These are phyloP conservation scores for Xylaria arbuscula DNA, from an alignment of 2,329 filamentous ascomycete genomes.

Conservation along the genomic window DNA sequence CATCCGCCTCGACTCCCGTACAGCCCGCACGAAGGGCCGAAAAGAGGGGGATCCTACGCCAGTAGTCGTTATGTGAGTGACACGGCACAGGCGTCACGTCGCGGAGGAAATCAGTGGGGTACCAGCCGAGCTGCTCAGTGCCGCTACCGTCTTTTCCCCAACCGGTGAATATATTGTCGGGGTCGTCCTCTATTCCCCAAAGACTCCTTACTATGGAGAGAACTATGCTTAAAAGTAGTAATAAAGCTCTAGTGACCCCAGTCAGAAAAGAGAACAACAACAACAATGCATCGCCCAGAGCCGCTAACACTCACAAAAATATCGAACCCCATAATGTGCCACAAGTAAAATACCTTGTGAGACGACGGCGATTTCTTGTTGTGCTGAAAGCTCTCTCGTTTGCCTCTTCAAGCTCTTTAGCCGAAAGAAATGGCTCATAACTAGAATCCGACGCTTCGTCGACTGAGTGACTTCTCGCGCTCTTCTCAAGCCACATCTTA, in stretches of 20 bases:
- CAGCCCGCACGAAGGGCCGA: conserved; percentile 70
- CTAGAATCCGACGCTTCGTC: conserved; percentile 26
- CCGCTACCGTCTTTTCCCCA: conserved; percentile 48
- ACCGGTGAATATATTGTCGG: conserved; percentile 45
- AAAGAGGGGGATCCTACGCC: conserved; percentile 70
- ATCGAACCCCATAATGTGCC: conserved; percentile 52
- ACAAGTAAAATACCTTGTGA: conserved; percentile 48
- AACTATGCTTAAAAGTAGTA: conserved; percentile 51
- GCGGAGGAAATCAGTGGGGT: conserved; percentile 65
- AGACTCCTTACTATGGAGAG: conserved; percentile 49
- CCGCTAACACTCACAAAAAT: conserved; percentile 50
- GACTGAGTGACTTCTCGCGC: background rate
- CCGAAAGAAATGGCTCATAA: conserved; percentile 25
- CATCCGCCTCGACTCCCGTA: conserved; percentile 74
- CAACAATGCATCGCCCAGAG: background rate
- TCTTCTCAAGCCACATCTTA: conserved; percentile 27
- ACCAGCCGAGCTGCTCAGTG: conserved; percentile 56
- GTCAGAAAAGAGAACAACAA: conserved; percentile 36
- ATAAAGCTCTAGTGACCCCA: conserved; percentile 43
- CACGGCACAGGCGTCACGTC: conserved; percentile 66
- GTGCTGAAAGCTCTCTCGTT: conserved; percentile 12
- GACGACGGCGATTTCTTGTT: conserved; percentile 34
- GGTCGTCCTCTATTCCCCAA: conserved; percentile 48
- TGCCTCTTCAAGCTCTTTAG: conserved; percentile 27
- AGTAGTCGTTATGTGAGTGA: conserved; percentile 79